Conservation (phyloP, 2,329 filamentous ascomycete species). For the Decorospora gaudefroyi region DNA sequence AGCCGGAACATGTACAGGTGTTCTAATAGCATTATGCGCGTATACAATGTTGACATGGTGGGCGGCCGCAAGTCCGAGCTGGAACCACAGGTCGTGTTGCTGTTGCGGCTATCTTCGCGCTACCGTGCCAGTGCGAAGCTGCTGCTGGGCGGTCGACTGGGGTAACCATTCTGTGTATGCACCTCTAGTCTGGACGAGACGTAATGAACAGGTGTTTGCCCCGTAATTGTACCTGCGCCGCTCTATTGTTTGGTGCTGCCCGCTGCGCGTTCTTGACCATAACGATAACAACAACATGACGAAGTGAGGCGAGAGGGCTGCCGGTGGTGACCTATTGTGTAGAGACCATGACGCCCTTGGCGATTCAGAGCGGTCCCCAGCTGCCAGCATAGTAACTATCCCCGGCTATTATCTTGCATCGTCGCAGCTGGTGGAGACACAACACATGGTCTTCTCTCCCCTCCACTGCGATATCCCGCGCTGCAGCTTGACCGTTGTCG, state of each 20-base stretch:
- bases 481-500: not conserved
- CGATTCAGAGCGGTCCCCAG: not conserved
- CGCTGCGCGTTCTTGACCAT: not conserved
- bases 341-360: slow-evolving; percentile 3
- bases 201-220: slow-evolving; percentile 14
- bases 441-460: too few species aligned
- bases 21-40: too few species aligned
- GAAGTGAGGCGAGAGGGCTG: slow-evolving; percentile 3
- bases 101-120: slow-evolving; percentile 9
- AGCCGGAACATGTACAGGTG: too few species aligned
- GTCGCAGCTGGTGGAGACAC: too few species aligned
- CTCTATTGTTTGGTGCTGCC: slow-evolving; percentile 7
- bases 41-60: not conserved
- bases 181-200: slow-evolving; percentile 9
- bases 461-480: slow-evolving; percentile 3
- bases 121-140: not conserved
- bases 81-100: slow-evolving; percentile 8
- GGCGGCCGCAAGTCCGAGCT: slow-evolving; percentile 1
- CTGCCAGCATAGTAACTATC: not conserved
- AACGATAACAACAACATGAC: not conserved
- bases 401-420: not conserved
- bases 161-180: slow-evolving; percentile 9
- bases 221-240: slow-evolving; percentile 6
- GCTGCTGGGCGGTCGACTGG: slow-evolving; percentile 5
- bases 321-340: too few species aligned